Evolutionary conservation across 768 basidiomycete genomes (phyloP).

Genomic region (Trametes maxima): DNA sequence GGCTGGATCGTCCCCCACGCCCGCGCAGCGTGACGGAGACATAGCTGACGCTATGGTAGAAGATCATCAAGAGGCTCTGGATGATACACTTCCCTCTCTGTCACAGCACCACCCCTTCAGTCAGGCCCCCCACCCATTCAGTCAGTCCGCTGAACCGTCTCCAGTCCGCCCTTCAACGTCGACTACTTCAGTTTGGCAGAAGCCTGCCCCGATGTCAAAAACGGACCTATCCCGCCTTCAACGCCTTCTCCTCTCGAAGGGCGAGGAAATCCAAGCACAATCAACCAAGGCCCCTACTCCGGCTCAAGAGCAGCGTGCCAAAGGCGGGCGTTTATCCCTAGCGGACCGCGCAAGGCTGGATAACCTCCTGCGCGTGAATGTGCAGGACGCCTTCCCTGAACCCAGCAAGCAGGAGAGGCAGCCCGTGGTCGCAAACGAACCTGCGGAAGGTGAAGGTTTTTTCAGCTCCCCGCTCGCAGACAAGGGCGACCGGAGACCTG

Average conservation of each 20-base stretch:
- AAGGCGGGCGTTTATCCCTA: not conserved
- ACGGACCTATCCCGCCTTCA: constrained; percentile 9
- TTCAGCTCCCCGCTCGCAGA: constrained; percentile 7
- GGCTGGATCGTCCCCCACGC: not conserved
- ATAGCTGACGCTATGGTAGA: not conserved
- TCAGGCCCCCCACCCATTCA: constrained; percentile 23
- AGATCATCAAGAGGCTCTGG: not conserved
- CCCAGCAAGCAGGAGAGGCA: not conserved
- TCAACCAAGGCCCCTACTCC: not conserved
- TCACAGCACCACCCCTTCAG: constrained; percentile 24
- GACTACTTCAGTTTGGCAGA: too few relatives aligned
- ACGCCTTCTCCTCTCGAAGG: constrained; percentile 1
- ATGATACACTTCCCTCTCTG: not conserved
- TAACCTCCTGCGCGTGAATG: constrained; percentile 1
- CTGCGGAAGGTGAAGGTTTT: not conserved
- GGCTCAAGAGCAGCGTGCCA: not conserved
- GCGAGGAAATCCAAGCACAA: not conserved
- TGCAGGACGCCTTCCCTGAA: not conserved
- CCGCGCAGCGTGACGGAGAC: not conserved
- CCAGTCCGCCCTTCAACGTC: not conserved
- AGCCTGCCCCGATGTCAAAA: not conserved
- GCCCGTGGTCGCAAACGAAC: not conserved
- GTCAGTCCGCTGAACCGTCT: constrained; percentile 12
- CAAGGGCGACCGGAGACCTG: not conserved
- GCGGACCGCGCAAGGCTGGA: not conserved